Evolutionary conservation across 169 alveolate genomes (phyloP).

Genomic region (Plasmodium blacklocki): DNA sequence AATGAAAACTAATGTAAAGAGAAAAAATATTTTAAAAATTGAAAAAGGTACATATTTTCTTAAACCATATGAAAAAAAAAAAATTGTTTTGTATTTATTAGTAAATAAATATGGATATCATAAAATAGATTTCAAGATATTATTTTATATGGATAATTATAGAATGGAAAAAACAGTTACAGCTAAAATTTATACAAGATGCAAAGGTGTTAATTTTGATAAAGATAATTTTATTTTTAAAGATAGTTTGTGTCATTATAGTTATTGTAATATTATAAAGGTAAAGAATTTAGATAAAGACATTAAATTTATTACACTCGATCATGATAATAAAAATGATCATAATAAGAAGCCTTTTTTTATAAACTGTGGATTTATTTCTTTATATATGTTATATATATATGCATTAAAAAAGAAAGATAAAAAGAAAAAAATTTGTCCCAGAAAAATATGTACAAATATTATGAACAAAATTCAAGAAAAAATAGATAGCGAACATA

Average conservation of each 20-base stretch:
- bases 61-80: conserved; percentile 57
- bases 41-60: conserved; percentile 34
- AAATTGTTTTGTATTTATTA: conserved; percentile 46
- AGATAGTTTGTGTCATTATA: conserved; percentile 52
- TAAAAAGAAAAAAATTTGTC: conserved; percentile 1
- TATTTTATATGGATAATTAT: conserved; percentile 73
- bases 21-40: conserved; percentile 19
- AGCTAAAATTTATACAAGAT: conserved; percentile 25
- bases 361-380: conserved; percentile 16
- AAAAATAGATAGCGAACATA: conserved; percentile 18
- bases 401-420: conserved; percentile 30
- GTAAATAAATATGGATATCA: conserved; percentile 70
- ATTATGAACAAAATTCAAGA: conserved; percentile 3
- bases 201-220: conserved; percentile 27
- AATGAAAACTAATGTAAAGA: neutral
- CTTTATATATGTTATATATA: conserved; percentile 38
- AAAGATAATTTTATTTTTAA: conserved; percentile 14
- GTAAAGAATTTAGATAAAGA: conserved; percentile 53
- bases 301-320: conserved; percentile 26
- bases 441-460: conserved; percentile 14
- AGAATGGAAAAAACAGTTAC: conserved; percentile 20
- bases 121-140: conserved; percentile 28
- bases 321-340: neutral
- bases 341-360: neutral
- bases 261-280: conserved; percentile 37